A percentile compares a stretch with the other conserved stretches of the same genome.
These are phyloP conservation scores for Pascua guehoae DNA, from an alignment of 1,284 basidiomycete species.

Conservation along the genomic window DNA sequence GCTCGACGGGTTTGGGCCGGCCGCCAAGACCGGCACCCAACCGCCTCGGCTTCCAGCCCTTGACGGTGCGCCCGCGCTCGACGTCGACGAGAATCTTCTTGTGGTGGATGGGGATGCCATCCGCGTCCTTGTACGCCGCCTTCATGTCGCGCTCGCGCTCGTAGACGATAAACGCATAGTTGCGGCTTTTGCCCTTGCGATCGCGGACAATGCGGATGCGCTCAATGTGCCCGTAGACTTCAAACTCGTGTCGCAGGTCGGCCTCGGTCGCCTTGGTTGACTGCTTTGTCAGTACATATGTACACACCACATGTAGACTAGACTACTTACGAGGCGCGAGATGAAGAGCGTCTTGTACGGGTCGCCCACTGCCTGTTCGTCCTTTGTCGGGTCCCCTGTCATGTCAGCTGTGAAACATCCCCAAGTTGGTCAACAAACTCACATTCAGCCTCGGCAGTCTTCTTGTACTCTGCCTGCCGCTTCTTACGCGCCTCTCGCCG, in stretches of 20 bases:
- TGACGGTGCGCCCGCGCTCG: constrained; percentile 93
- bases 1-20: constrained; percentile 71
- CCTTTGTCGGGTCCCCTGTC: constrained; percentile 55
- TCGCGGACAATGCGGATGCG: constrained; percentile 85
- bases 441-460: constrained; percentile 78
- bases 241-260: constrained; percentile 91
- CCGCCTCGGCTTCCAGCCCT: constrained; percentile 95
- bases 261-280: constrained; percentile 84
- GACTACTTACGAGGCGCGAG: constrained; percentile 68
- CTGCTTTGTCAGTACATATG: constrained; percentile 1
- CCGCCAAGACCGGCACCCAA: constrained; percentile 94
- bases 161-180: constrained; percentile 96
- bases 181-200: constrained; percentile 77
- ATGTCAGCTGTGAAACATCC: background rate
- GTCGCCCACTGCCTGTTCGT: constrained; percentile 90
- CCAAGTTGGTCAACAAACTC: constrained; percentile 43
- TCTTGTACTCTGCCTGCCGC: constrained; percentile 72
- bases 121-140: constrained; percentile 99
- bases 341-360: constrained; percentile 99
- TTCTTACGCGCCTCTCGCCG: constrained; percentile 75
- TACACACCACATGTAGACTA: background rate
- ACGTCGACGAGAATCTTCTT: constrained; percentile 96
- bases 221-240: constrained; percentile 91
- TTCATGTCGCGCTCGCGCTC: constrained; percentile 99
- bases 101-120: constrained; percentile 90